Base-by-base conservation (phyloP, 2,329 filamentous ascomycete species). In the Ramularia collo-cygni region DNA sequence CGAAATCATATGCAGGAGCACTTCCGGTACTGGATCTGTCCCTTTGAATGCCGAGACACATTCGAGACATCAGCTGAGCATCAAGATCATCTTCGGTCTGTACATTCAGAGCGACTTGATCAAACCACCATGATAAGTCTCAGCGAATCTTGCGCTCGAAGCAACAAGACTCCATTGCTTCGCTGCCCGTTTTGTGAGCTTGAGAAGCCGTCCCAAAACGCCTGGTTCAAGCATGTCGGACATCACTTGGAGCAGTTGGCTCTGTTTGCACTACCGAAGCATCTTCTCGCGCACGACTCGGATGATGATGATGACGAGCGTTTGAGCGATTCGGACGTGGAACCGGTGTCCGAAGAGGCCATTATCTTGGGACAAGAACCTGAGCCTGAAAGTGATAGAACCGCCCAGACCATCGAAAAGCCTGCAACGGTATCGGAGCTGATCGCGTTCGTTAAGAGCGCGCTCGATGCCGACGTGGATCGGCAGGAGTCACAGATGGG, bases 401-500 rank as follows among this genome's bases (percentile, higher is more conserved):
- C 21, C n/a, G n/a, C n/a, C n/a, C n/a, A n/a, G n/a, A 24, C 21
- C 21, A 24, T 24, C 21, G 21, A 24, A 10, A 24, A 49, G 18
- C 42, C 54, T 28, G 57, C 56, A 53, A 49, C 42, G 16, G 41
- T 45, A 12, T 40, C 47, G 35, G 54, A 58, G 14, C 37, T 61
- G 40, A 40, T 60, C 39, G 51, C 50, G 26, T 58, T 50, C 38
- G 55, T 54, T 26, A 54, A 52, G 44, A 50, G 58, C 42, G 55
- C 58, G 48, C 47, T 61, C 30, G 55, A 59, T 16, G 50, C 48
- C 28, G 56, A 61, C 45, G 55, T 53, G 21, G 53, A 59, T 38
- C 54, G 53, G 21, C 46, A 40, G 28, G 55, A 55, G 38, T 43
- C 51, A 16, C 57, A 58, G 46, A 77, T 80, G 1, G 84, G 85